Evolutionary conservation across 192 early-diverging fungal species (phyloP).

Genomic region (Coemansia sp.): DNA sequence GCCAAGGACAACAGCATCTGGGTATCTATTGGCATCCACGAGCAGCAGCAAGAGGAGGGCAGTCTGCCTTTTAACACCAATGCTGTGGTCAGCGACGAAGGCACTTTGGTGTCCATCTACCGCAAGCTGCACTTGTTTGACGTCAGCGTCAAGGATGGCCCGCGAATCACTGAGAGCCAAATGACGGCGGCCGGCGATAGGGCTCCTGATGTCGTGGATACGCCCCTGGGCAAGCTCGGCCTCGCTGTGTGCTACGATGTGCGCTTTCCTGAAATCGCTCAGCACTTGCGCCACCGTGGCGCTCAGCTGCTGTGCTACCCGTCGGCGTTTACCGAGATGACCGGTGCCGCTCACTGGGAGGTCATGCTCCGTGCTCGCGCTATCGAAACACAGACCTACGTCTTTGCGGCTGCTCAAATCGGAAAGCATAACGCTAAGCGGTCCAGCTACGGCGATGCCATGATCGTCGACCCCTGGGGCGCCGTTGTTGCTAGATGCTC

Average conservation of each 20-base stretch:
- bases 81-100: conserved; percentile 65
- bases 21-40: conserved; percentile 83
- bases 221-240: conserved; percentile 66
- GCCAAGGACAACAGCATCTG: conserved; percentile 67
- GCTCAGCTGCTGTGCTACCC: conserved; percentile 81
- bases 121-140: conserved; percentile 87
- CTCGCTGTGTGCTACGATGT: conserved; percentile 81
- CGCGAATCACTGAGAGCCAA: conserved; percentile 43
- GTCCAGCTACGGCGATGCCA: conserved; percentile 76
- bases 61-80: conserved; percentile 69
- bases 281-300: conserved; percentile 59
- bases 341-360: conserved; percentile 88
- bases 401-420: conserved; percentile 79
- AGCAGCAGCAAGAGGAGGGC: conserved; percentile 33
- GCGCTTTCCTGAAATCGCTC: conserved; percentile 75
- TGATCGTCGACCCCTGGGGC: conserved; percentile 90
- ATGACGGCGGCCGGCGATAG: conserved; percentile 25
- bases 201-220: conserved; percentile 25
- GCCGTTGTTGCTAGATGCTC: conserved; percentile 68
- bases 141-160: conserved; percentile 57
- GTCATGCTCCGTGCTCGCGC: conserved; percentile 77
- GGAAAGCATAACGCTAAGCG: conserved; percentile 76
- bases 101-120: conserved; percentile 63
- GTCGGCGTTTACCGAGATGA: conserved; percentile 80
- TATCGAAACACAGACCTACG: conserved; percentile 85